Percentiles rank a stretch among this genome's conserved stretches.
These are phyloP conservation scores for Capsicum baccatum DNA, from an alignment of 257 asterid genomes.

Conservation along the genomic window DNA sequence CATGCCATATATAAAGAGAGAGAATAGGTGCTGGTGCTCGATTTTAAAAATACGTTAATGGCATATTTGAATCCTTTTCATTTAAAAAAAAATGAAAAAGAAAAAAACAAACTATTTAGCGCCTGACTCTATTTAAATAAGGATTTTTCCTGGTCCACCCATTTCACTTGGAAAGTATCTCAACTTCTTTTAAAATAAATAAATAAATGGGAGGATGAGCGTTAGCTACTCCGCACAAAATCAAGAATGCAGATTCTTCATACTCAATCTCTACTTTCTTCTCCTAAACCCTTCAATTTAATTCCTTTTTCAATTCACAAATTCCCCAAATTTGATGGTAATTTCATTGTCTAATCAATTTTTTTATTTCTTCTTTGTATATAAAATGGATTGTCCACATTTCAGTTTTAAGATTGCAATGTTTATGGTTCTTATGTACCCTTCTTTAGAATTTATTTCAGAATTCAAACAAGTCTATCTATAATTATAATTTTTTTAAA, in stretches of 20 bases:
- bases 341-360: background rate
- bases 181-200: too few relatives aligned
- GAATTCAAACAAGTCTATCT: too few relatives aligned
- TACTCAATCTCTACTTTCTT: conserved; percentile 42
- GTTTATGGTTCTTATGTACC: background rate
- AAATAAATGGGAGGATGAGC: background rate
- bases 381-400: background rate
- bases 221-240: background rate
- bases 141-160: conserved; percentile 54
- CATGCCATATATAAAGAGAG: too few relatives aligned
- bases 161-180: conserved; percentile 32
- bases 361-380: background rate
- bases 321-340: conserved; percentile 43
- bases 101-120: conserved; percentile 34
- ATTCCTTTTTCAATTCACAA: conserved; percentile 10
- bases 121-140: conserved; percentile 39
- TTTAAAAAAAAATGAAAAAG: too few relatives aligned
- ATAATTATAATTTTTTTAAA: too few relatives aligned
- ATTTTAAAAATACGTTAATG: too few relatives aligned
- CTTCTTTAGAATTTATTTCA: too few relatives aligned
- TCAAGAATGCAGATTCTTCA: conserved; percentile 40
- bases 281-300: conserved; percentile 34
- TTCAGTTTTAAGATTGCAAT: background rate
- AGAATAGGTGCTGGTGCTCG: too few relatives aligned
- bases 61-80: too few relatives aligned